These are phyloP conservation scores for Mitragyna speciosa DNA, from an alignment of 257 asterid genomes.

Conservation along the genomic window DNA sequence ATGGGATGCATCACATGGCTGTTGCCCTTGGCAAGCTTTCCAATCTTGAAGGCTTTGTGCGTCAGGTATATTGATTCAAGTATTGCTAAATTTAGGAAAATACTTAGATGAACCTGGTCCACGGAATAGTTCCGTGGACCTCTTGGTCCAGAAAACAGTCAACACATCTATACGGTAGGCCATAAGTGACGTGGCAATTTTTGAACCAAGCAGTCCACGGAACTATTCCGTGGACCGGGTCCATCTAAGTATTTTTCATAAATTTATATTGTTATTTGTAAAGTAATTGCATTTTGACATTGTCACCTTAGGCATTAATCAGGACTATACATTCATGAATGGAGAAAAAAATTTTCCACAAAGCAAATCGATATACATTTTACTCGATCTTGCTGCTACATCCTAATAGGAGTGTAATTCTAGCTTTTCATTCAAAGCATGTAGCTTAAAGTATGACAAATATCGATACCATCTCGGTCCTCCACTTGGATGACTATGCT, in stretches of 20 bases:
- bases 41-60: conserved; percentile 82
- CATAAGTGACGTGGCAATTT: too few species aligned
- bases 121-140: too few species aligned
- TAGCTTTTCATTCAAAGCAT: background rate
- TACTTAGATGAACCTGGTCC: too few species aligned
- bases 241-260: too few species aligned
- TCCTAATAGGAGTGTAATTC: background rate
- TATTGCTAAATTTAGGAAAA: background rate
- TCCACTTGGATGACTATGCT: background rate
- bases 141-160: too few species aligned
- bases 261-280: background rate
- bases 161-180: too few species aligned
- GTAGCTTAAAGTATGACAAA: conserved; percentile 1
- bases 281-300: background rate
- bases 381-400: background rate
- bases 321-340: background rate
- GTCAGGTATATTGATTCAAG: conserved; percentile 56
- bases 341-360: background rate
- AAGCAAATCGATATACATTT: background rate
- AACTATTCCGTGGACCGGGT: too few species aligned
- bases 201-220: too few species aligned
- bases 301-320: too few species aligned
- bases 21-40: conserved; percentile 78
- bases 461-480: background rate
- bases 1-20: conserved; percentile 89